Conservation (phyloP, 1,284 basidiomycete genomes). For the Puccinia hordei region DNA sequence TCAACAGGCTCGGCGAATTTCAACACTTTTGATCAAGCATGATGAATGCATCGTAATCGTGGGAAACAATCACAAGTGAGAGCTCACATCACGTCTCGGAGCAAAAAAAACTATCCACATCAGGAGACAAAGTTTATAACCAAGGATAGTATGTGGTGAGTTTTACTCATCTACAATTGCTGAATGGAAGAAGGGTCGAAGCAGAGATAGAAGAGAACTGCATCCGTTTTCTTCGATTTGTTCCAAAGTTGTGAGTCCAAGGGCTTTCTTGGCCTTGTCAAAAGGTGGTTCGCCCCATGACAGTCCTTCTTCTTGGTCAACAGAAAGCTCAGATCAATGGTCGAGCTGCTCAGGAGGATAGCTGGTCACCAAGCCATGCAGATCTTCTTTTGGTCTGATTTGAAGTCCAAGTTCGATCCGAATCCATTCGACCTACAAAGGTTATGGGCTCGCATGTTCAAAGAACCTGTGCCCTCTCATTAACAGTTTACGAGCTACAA, state of each 20-base stretch:
- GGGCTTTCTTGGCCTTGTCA: conserved; percentile 14
- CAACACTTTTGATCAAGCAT: no score
- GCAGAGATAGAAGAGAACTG: not conserved
- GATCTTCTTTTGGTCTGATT: not conserved
- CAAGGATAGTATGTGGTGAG: no score
- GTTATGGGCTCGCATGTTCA: conserved; percentile 51
- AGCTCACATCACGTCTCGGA: not conserved
- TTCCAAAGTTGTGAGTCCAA: conserved; percentile 6
- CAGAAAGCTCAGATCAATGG: conserved; percentile 25
- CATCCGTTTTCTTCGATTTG: conserved; percentile 22
- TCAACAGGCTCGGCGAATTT: no score
- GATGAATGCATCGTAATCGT: not conserved
- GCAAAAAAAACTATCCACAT: not conserved
- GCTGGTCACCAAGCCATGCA: conserved; percentile 15
- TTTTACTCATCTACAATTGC: not conserved
- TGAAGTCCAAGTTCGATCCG: conserved; percentile 54
- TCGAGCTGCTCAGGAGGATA: conserved; percentile 21
- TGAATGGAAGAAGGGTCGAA: not conserved
- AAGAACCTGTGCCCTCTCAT: conserved; percentile 57
- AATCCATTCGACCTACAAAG: conserved; percentile 57
- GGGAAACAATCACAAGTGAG: not conserved
- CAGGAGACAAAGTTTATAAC: not conserved
- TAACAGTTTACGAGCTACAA: conserved; percentile 56
- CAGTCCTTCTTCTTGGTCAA: conserved; percentile 18
- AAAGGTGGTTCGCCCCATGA: not conserved